Evolutionary conservation across 192 early-diverging fungal species (phyloP), one percentile per base, ranked within the genome.

Genomic region (Linnemannia zychae): DNA sequence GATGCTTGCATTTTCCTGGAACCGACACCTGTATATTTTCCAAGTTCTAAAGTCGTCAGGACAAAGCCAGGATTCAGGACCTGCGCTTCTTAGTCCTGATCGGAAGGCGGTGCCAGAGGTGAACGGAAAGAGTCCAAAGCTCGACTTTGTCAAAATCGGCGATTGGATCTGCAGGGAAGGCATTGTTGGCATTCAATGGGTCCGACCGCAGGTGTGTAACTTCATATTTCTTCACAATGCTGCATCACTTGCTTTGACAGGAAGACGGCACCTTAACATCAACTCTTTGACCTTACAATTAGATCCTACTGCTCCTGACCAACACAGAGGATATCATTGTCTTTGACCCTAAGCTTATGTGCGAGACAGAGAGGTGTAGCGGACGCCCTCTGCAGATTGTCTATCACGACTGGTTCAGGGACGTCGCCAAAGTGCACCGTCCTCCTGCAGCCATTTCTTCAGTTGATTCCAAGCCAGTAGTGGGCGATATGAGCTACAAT

Each of bases 151-250:
- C 67, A 90, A 84, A 52, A 47, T 89, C 40, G 92, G 90, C 9
- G 91, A 93, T 75, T 91, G 90, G 88, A 83, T 84, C 66, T 86
- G 87, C 1, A 80, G 76, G 38, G 89, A 93, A 80, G 79, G 88
- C n/a, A 91, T 93, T 70, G 91, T 93, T 46, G 91, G 86, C 13
- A 78, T 93, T 18, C 90, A 93, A 79, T 93, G 92, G 92, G 84
- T 93, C 33, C 89, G 88, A 37, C 87, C 88, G 44, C 92, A 93
- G 88, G 91, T 93, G 81, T 46, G 16, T 53, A 50, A 34, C 15
- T 63, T n/a, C 20, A 3, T 18, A 7, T n/a, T 71, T 47, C 31
- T 31, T 44, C 13, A 38, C 37, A n/a, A 47, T 65, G 36, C 6
- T 20, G n/a, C n/a, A 28, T 3, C 24, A 31, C 34, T 31, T n/a